Evolutionary conservation across 2,329 filamentous ascomycete species (phyloP).

Genomic region (Ilyonectria sp.): DNA sequence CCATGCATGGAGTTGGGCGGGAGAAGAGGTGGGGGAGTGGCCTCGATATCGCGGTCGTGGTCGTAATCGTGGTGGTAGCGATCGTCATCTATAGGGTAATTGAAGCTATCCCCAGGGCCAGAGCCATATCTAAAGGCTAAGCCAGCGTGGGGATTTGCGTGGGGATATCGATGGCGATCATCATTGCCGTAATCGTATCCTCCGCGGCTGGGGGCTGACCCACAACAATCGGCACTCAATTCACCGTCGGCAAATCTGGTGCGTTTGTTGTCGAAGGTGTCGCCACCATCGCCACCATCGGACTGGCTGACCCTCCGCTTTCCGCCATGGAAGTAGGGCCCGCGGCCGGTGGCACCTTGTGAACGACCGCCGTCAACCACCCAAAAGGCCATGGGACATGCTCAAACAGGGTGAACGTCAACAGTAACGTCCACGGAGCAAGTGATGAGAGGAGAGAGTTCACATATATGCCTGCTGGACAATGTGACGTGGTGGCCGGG

Average conservation of each 20-base stretch:
- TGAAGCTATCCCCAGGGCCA: constrained; percentile 12
- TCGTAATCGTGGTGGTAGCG: constrained; percentile 34
- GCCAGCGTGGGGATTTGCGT: constrained; percentile 7
- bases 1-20: constrained; percentile 48
- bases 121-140: constrained; percentile 3
- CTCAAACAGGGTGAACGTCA: constrained; percentile 44
- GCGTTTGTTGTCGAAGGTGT: constrained; percentile 44
- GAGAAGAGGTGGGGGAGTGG: constrained; percentile 31
- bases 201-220: neutral
- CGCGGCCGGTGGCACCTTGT: constrained; percentile 45
- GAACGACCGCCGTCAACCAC: constrained; percentile 53
- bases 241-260: constrained; percentile 33
- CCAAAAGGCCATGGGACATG: constrained; percentile 60
- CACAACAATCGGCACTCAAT: constrained; percentile 15
- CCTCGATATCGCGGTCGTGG: constrained; percentile 33
- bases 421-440: constrained; percentile 30
- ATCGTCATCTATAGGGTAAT: constrained; percentile 24
- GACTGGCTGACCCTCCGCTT: constrained; percentile 58
- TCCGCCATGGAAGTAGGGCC: constrained; percentile 52
- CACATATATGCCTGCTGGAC: constrained; percentile 21
- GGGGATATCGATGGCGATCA: constrained; percentile 11
- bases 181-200: constrained; percentile 30
- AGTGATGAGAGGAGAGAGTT: constrained; percentile 13
- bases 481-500: constrained; percentile 17
- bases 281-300: constrained; percentile 51